A percentile compares a stretch with the other conserved stretches of the same genome.
Evolutionary conservation across 305 asterid species (phyloP).

Genomic region (Rubia tinctorum): DNA sequence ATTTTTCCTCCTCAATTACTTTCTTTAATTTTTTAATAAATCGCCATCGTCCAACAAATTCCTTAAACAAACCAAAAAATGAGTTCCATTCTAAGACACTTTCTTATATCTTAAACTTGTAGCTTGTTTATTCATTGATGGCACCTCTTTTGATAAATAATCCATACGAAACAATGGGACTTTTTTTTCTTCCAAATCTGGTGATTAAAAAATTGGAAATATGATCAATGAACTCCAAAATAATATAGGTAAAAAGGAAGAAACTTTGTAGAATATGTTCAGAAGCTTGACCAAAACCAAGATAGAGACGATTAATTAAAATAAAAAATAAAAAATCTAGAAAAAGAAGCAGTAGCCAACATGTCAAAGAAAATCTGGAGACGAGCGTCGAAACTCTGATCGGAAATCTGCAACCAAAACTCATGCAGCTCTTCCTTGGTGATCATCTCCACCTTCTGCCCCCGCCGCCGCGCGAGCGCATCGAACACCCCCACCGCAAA

Average conservation of each 20-base stretch:
- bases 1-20: too few relatives aligned
- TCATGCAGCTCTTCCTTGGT: slow-evolving; percentile 80
- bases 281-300: not conserved
- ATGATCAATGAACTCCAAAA: not conserved
- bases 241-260: not conserved
- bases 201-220: not conserved
- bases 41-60: not conserved
- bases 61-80: not conserved
- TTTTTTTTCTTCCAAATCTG: not conserved
- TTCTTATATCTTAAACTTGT: too few relatives aligned
- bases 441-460: slow-evolving; percentile 54
- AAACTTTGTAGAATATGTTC: not conserved
- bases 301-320: not conserved
- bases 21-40: too few relatives aligned
- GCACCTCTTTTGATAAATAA: too few relatives aligned
- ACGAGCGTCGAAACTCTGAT: slow-evolving; percentile 87
- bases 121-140: not conserved
- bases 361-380: slow-evolving; percentile 96
- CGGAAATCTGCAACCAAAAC: slow-evolving; percentile 84
- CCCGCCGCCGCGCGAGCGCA: slow-evolving; percentile 69
- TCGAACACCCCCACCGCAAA: slow-evolving; percentile 88
- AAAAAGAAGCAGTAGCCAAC: slow-evolving; percentile 22
- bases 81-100: not conserved
- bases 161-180: not conserved
- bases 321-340: not conserved